Evolutionary conservation across 345 rosid species (phyloP).

Genomic region (Syzygium oleosum): DNA sequence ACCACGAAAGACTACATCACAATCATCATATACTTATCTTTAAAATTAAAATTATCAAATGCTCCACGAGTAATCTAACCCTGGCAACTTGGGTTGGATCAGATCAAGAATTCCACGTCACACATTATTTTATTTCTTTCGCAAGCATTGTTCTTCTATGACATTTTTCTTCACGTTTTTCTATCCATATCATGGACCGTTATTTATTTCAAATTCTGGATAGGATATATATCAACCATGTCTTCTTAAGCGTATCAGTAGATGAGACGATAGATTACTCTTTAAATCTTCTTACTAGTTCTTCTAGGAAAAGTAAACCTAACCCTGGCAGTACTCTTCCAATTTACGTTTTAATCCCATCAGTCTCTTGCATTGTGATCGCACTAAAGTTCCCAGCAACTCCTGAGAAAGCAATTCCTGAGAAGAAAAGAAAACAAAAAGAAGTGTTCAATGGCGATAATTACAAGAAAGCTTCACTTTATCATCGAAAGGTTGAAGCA

Average conservation of each 20-base stretch:
- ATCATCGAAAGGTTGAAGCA: neutral
- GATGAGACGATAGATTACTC: neutral
- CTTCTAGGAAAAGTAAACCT: too few species aligned
- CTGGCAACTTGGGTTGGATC: neutral
- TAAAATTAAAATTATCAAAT: neutral
- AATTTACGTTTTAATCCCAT: too few species aligned
- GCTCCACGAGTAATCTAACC: neutral
- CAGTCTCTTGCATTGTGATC: neutral
- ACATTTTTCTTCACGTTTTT: neutral
- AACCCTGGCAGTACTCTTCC: too few species aligned
- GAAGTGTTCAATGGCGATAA: neutral
- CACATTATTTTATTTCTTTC: neutral
- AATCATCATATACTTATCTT: neutral
- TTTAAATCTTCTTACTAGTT: too few species aligned
- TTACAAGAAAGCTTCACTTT: neutral
- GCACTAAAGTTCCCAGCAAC: neutral
- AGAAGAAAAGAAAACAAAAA: neutral
- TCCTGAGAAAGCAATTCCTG: neutral
- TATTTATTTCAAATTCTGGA: neutral
- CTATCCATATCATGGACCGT: neutral
- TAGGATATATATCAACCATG: neutral
- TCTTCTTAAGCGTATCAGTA: neutral
- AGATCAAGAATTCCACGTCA: neutral
- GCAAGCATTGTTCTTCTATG: neutral
- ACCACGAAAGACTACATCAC: neutral